These are phyloP conservation scores for Sporisorium sorghi DNA, from an alignment of 1,284 basidiomycete species.

Conservation along the genomic window DNA sequence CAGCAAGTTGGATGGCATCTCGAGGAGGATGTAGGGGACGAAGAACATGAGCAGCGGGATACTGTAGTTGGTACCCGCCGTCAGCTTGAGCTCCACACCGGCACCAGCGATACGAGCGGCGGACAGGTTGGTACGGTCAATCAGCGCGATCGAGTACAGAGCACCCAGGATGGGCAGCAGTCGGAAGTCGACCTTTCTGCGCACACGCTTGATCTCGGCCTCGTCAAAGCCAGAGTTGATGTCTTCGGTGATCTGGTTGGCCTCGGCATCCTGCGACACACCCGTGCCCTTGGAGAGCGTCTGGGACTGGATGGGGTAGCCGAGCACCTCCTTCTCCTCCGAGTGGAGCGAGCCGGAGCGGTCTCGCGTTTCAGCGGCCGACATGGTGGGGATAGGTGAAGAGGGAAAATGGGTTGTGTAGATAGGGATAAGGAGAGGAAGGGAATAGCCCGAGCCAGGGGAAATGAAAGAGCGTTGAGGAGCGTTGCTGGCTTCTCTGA, in stretches of 20 bases:
- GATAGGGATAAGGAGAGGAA: background rate
- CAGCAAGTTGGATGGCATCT: slow-evolving; percentile 59
- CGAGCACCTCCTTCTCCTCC: slow-evolving; percentile 44
- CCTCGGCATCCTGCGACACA: slow-evolving; percentile 32
- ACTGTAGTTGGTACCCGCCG: slow-evolving; percentile 60
- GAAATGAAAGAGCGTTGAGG: slow-evolving; percentile 5
- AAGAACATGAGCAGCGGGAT: slow-evolving; percentile 70
- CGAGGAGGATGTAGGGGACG: slow-evolving; percentile 65
- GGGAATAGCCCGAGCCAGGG: background rate
- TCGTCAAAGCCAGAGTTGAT: slow-evolving; percentile 55
- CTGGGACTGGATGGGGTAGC: slow-evolving; percentile 29
- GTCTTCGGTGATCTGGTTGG: slow-evolving; percentile 40
- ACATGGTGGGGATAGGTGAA: slow-evolving; percentile 16
- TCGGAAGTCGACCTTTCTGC: slow-evolving; percentile 66
- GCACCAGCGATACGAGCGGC: slow-evolving; percentile 61
- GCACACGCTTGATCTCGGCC: slow-evolving; percentile 53
- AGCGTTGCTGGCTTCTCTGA: background rate
- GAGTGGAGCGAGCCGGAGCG: slow-evolving; percentile 49
- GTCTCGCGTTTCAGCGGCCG: slow-evolving; percentile 27
- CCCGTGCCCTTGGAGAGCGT: slow-evolving; percentile 41
- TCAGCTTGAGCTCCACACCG: slow-evolving; percentile 51
- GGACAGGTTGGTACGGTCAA: slow-evolving; percentile 64
- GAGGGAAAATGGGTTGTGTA: background rate
- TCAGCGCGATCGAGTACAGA: slow-evolving; percentile 68
- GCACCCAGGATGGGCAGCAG: slow-evolving; percentile 69